These are phyloP conservation scores for Fusarium mexicanum DNA, from an alignment of 2,329 filamentous ascomycete species.

Conservation along the genomic window DNA sequence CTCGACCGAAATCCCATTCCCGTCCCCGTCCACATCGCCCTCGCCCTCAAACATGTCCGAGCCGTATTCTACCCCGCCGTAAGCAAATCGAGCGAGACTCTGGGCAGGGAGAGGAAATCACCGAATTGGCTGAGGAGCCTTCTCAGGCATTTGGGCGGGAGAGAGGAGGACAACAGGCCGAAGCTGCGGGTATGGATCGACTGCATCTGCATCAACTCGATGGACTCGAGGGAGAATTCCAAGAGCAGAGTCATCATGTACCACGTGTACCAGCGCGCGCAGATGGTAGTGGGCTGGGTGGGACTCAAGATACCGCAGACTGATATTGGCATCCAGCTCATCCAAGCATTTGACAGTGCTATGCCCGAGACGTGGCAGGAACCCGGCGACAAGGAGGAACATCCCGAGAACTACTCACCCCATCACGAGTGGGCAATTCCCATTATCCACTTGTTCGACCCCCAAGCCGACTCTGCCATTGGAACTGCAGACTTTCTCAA, in stretches of 20 bases:
- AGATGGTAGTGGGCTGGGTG: slow-evolving; percentile 48
- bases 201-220: slow-evolving; percentile 44
- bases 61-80: slow-evolving; percentile 46
- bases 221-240: slow-evolving; percentile 43
- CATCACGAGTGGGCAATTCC: slow-evolving; percentile 44
- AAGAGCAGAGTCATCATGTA: slow-evolving; percentile 44
- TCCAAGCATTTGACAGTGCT: slow-evolving; percentile 43
- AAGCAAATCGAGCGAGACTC: slow-evolving; percentile 29
- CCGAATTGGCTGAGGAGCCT: slow-evolving; percentile 28
- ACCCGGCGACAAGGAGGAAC: slow-evolving; percentile 45
- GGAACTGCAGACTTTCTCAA: slow-evolving; percentile 44
- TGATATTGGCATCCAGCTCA: slow-evolving; percentile 38
- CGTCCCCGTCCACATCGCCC: slow-evolving; percentile 43
- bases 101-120: slow-evolving; percentile 12
- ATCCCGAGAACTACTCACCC: slow-evolving; percentile 50
- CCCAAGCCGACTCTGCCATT: slow-evolving; percentile 36
- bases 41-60: slow-evolving; percentile 47
- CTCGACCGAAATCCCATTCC: slow-evolving; percentile 42
- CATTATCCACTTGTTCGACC: slow-evolving; percentile 39
- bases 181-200: slow-evolving; percentile 47
- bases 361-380: slow-evolving; percentile 48
- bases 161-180: slow-evolving; percentile 13
- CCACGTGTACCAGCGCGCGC: slow-evolving; percentile 44
- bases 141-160: slow-evolving; percentile 22
- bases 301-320: slow-evolving; percentile 44